phyloP scores from a whole-genome alignment of 208 protist species.

The Vickermania ingenoplastis region DNA sequence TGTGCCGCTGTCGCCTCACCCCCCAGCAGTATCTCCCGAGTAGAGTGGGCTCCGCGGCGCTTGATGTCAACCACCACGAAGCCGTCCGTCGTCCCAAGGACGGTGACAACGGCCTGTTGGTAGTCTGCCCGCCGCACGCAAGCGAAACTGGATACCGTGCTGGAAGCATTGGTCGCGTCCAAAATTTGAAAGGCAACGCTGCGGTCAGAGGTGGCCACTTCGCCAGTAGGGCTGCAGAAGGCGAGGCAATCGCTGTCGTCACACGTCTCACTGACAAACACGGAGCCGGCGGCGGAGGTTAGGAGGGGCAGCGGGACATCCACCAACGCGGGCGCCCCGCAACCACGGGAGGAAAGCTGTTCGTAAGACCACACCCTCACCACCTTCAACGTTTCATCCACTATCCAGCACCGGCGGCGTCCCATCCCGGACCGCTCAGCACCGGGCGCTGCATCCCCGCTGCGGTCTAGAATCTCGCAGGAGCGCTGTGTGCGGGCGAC shows the following conservation, averaged over 20 bases:
- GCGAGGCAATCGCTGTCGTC: slow-evolving; percentile 52
- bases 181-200: slow-evolving; percentile 65
- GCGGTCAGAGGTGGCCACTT: slow-evolving; percentile 71
- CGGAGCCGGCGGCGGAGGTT: slow-evolving; percentile 36
- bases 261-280: slow-evolving; percentile 71
- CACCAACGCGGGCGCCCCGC: slow-evolving; percentile 39
- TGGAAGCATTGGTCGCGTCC: slow-evolving; percentile 17
- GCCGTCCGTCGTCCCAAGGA: slow-evolving; percentile 45
- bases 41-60: slow-evolving; percentile 41
- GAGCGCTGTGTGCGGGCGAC: slow-evolving; percentile 61
- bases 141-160: slow-evolving; percentile 46
- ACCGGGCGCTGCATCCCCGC: no score
- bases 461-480: no score
- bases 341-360: slow-evolving; percentile 25
- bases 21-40: slow-evolving; percentile 27
- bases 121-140: slow-evolving; percentile 34
- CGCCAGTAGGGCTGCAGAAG: slow-evolving; percentile 68
- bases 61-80: slow-evolving; percentile 53
- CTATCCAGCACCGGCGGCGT: slow-evolving; percentile 62
- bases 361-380: slow-evolving; percentile 64
- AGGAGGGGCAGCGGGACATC: slow-evolving; percentile 58
- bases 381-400: slow-evolving; percentile 54
- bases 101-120: slow-evolving; percentile 27
- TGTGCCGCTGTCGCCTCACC: slow-evolving; percentile 5
- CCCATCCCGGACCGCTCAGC: slow-evolving; percentile 31